Conservation (phyloP, 106 monocot genomes). For the Iris macrosiphon region DNA sequence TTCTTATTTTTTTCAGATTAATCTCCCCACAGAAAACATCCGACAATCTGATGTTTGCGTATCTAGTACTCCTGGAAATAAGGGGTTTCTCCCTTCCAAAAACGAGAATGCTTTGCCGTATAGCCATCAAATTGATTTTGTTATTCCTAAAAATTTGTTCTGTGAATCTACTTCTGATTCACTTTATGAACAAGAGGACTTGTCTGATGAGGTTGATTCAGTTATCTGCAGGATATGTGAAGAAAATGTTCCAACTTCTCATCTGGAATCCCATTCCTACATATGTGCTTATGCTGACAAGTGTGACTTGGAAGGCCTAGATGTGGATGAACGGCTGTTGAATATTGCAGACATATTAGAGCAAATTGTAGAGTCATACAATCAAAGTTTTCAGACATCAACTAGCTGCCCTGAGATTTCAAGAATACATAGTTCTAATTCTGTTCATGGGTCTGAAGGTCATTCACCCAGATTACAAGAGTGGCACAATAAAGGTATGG, state of each 20-base stretch:
- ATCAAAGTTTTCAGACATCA: conserved; percentile 17
- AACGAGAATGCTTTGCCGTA: not conserved
- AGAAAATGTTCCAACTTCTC: conserved; percentile 40
- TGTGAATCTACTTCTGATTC: conserved; percentile 8
- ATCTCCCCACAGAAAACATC: not conserved
- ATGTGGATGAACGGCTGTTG: conserved; percentile 41
- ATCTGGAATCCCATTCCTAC: conserved; percentile 55
- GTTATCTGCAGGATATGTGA: conserved; percentile 73
- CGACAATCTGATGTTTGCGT: not conserved
- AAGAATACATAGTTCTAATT: conserved; percentile 26
- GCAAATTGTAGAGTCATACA: conserved; percentile 47
- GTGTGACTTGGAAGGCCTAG: conserved; percentile 50
- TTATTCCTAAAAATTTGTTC: conserved; percentile 11
- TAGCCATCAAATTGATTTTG: not conserved
- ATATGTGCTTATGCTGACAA: conserved; percentile 77
- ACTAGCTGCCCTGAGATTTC: conserved; percentile 41
- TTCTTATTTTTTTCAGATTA: conserved; percentile 18
- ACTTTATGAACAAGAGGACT: conserved; percentile 22
- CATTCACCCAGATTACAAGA: conserved; percentile 49
- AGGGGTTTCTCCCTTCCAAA: not conserved
- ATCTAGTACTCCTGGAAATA: not conserved
- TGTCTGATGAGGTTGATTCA: conserved; percentile 20
- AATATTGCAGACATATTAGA: conserved; percentile 48
- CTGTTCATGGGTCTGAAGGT: conserved; percentile 22
- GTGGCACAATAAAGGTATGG: conserved; percentile 49